phyloP scores from a whole-genome alignment of 495 filamentous ascomycete species.

The Penicillium steckii region DNA sequence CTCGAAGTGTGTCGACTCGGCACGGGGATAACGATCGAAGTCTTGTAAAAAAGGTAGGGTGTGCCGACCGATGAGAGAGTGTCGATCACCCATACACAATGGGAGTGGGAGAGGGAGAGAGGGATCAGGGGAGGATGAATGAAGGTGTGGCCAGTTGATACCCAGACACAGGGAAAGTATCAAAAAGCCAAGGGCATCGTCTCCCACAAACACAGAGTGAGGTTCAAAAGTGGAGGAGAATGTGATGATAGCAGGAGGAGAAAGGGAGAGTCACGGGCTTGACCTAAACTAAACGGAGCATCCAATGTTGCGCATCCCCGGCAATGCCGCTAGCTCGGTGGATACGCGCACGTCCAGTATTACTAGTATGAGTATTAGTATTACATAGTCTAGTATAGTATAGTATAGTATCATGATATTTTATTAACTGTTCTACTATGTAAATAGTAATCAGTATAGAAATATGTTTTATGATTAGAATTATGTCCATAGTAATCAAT shows the following conservation, averaged over 20 bases:
- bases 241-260: conserved; percentile 8
- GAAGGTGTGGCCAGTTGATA: not conserved
- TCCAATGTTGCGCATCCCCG: conserved; percentile 7
- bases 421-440: too few relatives aligned
- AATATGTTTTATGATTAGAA: too few relatives aligned
- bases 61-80: conserved; percentile 18
- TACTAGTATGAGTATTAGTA: not conserved
- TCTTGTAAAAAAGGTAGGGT: conserved; percentile 1
- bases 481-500: too few relatives aligned
- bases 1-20: conserved; percentile 5
- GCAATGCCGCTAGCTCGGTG: conserved; percentile 19
- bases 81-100: conserved; percentile 16
- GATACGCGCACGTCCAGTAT: conserved; percentile 12
- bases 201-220: not conserved
- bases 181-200: conserved; percentile 15
- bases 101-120: not conserved
- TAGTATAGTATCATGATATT: too few relatives aligned
- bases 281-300: not conserved
- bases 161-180: not conserved
- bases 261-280: conserved; percentile 19
- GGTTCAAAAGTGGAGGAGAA: not conserved
- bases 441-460: too few relatives aligned
- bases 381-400: not conserved
- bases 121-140: not conserved
- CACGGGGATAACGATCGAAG: not conserved